Evolutionary conservation across 306 rosid genomes (phyloP).

Genomic region (Pueraria montana): DNA sequence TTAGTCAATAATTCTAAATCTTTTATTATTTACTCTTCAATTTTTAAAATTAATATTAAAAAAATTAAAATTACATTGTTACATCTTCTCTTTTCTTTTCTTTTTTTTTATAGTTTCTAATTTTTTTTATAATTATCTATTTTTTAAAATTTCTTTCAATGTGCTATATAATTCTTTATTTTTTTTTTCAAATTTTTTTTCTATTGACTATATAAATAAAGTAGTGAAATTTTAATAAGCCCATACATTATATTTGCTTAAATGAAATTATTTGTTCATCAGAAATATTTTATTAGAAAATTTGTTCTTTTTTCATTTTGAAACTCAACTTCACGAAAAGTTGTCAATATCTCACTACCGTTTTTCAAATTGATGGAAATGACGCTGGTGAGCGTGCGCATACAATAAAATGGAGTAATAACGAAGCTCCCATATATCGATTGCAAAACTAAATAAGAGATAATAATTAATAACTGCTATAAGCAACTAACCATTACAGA

Average conservation of each 20-base stretch:
- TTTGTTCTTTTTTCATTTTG: neutral
- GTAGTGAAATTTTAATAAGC: too few relatives aligned
- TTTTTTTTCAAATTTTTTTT: too few relatives aligned
- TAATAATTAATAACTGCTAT: conserved; percentile 33
- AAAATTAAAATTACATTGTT: too few relatives aligned
- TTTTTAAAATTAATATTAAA: too few relatives aligned
- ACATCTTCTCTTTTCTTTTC: too few relatives aligned
- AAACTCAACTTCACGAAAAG: neutral
- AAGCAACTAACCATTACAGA: conserved; percentile 48
- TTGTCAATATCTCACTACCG: neutral
- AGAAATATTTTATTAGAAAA: neutral
- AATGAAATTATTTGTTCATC: neutral
- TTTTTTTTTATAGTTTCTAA: too few relatives aligned
- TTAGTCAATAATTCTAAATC: too few relatives aligned
- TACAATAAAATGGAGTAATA: neutral
- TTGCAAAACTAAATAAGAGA: neutral
- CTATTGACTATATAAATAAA: too few relatives aligned
- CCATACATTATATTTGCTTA: neutral
- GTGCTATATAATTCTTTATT: too few relatives aligned
- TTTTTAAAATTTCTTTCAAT: too few relatives aligned
- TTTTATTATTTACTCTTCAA: too few relatives aligned
- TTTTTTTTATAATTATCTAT: too few relatives aligned
- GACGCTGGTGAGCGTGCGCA: neutral
- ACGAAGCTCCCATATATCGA: neutral
- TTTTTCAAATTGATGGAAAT: neutral